These are phyloP conservation scores for Backusella psychrophila DNA, from an alignment of 192 early-diverging fungal species.

Conservation along the genomic window DNA sequence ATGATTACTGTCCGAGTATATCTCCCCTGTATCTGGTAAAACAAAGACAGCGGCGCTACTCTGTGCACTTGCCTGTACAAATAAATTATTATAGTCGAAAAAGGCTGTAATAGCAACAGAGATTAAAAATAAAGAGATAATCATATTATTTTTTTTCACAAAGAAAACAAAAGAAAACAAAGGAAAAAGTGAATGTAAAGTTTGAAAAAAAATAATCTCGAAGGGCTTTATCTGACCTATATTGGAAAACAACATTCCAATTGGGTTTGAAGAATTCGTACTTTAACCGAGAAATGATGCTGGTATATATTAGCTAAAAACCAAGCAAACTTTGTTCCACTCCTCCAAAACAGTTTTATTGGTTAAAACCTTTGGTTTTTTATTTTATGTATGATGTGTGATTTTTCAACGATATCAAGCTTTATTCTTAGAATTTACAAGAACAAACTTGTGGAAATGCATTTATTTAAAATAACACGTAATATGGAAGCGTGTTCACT, in stretches of 20 bases:
- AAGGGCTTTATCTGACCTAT: neutral
- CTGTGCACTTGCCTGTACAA: neutral
- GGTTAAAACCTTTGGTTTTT: neutral
- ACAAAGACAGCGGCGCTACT: neutral
- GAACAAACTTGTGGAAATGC: no score
- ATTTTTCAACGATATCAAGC: no score
- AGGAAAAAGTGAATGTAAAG: neutral
- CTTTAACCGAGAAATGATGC: neutral
- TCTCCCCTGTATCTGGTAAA: neutral
- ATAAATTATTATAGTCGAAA: neutral
- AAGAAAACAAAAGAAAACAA: neutral
- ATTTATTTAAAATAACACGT: no score
- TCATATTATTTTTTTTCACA: neutral
- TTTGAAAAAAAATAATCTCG: neutral
- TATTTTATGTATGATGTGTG: no score
- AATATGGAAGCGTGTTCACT: no score
- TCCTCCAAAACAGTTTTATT: neutral
- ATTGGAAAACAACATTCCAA: neutral
- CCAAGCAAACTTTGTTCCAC: neutral
- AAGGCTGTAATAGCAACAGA: neutral
- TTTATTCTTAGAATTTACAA: no score
- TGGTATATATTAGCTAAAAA: neutral
- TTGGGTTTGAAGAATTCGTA: neutral
- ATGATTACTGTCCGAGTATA: neutral
- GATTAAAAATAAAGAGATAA: neutral